These are phyloP conservation scores for Fusarium sp. DNA, from an alignment of 2,329 filamentous ascomycete species.

Conservation along the genomic window DNA sequence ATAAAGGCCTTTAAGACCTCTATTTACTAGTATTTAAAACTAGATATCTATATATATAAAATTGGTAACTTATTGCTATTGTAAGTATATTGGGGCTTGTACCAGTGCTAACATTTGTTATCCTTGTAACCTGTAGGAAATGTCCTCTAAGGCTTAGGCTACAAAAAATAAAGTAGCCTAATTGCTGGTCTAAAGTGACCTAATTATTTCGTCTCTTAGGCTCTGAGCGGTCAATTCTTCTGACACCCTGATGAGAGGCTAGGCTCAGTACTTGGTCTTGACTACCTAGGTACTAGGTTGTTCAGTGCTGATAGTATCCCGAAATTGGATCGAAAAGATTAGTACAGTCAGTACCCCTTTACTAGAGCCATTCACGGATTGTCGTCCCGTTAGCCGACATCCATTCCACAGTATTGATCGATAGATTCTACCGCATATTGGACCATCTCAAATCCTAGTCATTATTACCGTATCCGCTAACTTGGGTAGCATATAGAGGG, in stretches of 20 bases:
- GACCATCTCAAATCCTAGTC: not conserved
- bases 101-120: no score
- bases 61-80: no score
- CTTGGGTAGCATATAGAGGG: no score
- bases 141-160: not conserved
- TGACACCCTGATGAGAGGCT: no score
- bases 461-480: not conserved
- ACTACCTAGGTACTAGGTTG: no score
- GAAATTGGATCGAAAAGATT: not conserved
- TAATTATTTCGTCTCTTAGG: not conserved
- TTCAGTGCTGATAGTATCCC: not conserved
- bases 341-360: no score
- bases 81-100: no score
- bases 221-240: not conserved
- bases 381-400: conserved; percentile 8
- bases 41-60: no score
- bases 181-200: not conserved
- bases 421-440: not conserved
- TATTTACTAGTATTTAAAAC: no score
- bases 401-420: not conserved
- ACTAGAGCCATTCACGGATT: not conserved
- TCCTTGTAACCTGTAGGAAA: no score
- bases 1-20: no score
- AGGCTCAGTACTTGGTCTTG: no score
- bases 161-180: not conserved